A percentile compares a stretch with the other conserved stretches of the same genome.
Evolutionary conservation across 257 asterid genomes (phyloP).

Genomic region (Anisodus acutangulus): DNA sequence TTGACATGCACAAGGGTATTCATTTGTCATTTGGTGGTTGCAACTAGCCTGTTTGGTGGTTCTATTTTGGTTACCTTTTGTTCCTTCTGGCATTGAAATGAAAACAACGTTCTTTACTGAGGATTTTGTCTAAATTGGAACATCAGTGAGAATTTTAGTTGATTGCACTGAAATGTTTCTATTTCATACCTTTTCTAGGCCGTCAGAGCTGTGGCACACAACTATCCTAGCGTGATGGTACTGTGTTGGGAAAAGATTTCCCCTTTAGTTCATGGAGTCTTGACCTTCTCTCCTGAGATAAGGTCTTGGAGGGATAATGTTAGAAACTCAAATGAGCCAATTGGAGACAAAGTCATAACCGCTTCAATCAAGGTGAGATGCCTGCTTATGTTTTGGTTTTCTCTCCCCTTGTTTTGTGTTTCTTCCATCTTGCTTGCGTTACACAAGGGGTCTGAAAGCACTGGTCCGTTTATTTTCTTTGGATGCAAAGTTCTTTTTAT

Average conservation of each 20-base stretch:
- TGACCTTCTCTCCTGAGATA: constrained; percentile 56
- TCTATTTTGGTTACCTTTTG: neutral
- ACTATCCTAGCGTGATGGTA: constrained; percentile 73
- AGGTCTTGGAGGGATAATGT: constrained; percentile 63
- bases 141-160: neutral
- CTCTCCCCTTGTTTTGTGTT: constrained; percentile 16
- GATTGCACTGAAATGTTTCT: constrained; percentile 30
- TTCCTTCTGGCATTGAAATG: neutral
- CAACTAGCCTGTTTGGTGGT: constrained; percentile 3
- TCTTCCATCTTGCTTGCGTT: neutral
- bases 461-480: neutral
- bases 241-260: constrained; percentile 80
- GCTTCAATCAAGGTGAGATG: constrained; percentile 79
- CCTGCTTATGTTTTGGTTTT: constrained; percentile 26
- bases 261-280: constrained; percentile 48
- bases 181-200: constrained; percentile 60
- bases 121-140: constrained; percentile 7
- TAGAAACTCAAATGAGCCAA: constrained; percentile 52
- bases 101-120: neutral
- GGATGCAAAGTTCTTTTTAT: neutral
- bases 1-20: neutral
- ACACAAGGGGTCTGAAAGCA: neutral
- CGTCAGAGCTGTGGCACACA: constrained; percentile 87
- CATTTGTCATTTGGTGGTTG: neutral
- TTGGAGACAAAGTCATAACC: constrained; percentile 72